Base-by-base conservation (phyloP, 2,329 filamentous ascomycete species). In the Colletotrichum liriopes region DNA sequence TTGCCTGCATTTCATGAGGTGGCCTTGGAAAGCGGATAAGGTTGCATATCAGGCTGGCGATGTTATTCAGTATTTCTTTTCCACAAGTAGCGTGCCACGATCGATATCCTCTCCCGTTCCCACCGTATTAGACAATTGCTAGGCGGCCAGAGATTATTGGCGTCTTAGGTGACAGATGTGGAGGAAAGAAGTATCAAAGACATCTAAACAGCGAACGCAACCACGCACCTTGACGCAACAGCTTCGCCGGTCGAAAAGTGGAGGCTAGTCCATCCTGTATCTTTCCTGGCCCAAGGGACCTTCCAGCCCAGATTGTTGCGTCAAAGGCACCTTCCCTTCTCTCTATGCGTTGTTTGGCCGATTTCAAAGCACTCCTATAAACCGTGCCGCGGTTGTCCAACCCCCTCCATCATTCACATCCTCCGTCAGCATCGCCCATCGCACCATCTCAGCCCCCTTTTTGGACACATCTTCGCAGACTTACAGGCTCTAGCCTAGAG, bases 401-500 rank as follows among this genome's bases (percentile, higher is more conserved):
- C 51, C 11, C 29, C 12, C 37, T 54, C 47, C 51, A 37, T 43
- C 49, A 61, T 67, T 39, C 14, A 49, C 26, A 49, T 55, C 26
- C 12, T 20, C 29, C 56, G 23, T 39, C 41, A 47, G 54, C 68
- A 58, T 59, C 68, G 62, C 68, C 23, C n/a, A 26, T 26, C 55
- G 26, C 51, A 32, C 29, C 64, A 61, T 55, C 55, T 59, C 65
- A 61, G 20, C 23, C 20, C 51, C 41, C 18, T 51, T 71, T 71
- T 71, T 71, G 68, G 68, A 71, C 64, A 63, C 58, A 26, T 62
- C 47, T 43, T 64, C 65, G 52, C 65, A 71, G 68, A 71, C 56
- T 71, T 71, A 71, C 51, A 35, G 41, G 64, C 39, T 49, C 45
- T 35, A 56, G 54, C 61, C 62, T 70, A 65, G 67, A 70, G 68